Evolutionary conservation across 2,329 filamentous ascomycete genomes (phyloP), one percentile per base, ranked within the genome.

Genomic region (Aplosporella prunicola): DNA sequence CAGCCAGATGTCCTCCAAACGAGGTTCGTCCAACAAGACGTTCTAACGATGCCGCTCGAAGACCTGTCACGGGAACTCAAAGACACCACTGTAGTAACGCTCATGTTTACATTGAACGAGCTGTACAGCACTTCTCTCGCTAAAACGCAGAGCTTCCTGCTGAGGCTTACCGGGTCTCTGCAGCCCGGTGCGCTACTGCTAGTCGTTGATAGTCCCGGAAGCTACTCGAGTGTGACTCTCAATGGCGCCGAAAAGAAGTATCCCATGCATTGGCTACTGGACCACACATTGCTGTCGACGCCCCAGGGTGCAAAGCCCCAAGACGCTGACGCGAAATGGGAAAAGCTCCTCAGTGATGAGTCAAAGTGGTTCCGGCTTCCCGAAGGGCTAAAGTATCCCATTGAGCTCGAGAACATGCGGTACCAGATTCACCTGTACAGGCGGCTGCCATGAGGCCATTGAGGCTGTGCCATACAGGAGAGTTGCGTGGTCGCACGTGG

Each of bases 71-170:
- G 47, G 0, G 24, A 61, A 5, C 47, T 62, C 5, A 22, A 49
- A 10, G 44, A 46, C 6, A 52, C 57, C 1, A 46, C 58, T 20
- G 47, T 95, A 1, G 67, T 93, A 10, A 94, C 88, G 0, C 63
- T 96, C 9, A 76, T 96, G 62, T 98, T 96, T 67, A 95, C 89
- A 0, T 72, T 96, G 31, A 96, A 96, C 58, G 91, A 98, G 62
- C 76, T 98, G 0, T 96, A 95, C 65, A 81, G 83, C 0, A 68
- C 75, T 0, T 85, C 80, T 1, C 75, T 87, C 16, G 68, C 78
- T 2, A 76, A 78, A 47, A 86, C 89, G 0, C 93, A 89, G 0
- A 66, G 68, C 3, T 80, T 96, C 46, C 68, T 98, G 0, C 69
- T 86, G 4, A 66, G 66, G 1, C 63, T 95, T 13, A 84, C 82